Percentiles rank a stretch among this genome's conserved stretches.
Evolutionary conservation across 1,284 basidiomycete genomes (phyloP).

Genomic region (Amylostereum chailletii): DNA sequence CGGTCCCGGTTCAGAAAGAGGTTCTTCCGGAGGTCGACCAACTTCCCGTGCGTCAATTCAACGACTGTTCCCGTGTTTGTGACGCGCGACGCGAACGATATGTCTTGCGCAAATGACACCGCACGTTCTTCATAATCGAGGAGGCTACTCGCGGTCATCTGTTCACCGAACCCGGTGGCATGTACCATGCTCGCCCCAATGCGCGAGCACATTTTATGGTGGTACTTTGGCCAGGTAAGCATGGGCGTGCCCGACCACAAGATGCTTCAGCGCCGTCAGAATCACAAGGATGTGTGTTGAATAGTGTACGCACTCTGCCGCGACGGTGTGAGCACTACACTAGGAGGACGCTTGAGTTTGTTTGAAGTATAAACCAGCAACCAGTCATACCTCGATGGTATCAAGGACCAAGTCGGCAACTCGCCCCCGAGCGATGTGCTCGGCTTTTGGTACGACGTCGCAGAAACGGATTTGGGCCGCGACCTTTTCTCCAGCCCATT

Average conservation of each 20-base stretch:
- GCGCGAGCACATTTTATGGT: conserved; percentile 53
- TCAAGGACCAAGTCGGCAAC: conserved; percentile 57
- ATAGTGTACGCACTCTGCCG: conserved; percentile 38
- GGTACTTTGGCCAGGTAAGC: conserved; percentile 47
- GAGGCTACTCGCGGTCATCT: conserved; percentile 42
- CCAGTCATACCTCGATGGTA: conserved; percentile 40
- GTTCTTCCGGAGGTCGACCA: conserved; percentile 33
- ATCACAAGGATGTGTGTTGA: neutral
- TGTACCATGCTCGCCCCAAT: conserved; percentile 50
- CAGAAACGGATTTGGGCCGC: conserved; percentile 48
- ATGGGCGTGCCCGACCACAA: conserved; percentile 57
- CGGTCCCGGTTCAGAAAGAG: conserved; percentile 41
- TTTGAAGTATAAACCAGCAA: neutral
- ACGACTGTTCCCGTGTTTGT: conserved; percentile 12
- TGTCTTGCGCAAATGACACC: conserved; percentile 33
- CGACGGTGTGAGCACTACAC: conserved; percentile 59
- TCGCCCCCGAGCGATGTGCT: conserved; percentile 44
- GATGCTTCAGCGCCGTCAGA: conserved; percentile 24
- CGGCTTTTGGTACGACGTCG: conserved; percentile 45
- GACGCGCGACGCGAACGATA: conserved; percentile 23
- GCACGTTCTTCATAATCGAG: conserved; percentile 49
- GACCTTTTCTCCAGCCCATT: conserved; percentile 47
- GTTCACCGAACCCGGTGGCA: conserved; percentile 46
- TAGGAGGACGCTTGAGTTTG: conserved; percentile 12
- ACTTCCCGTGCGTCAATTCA: conserved; percentile 23